phyloP scores from a whole-genome alignment of 2,329 filamentous ascomycete species.

The Tolypocladium sp. region DNA sequence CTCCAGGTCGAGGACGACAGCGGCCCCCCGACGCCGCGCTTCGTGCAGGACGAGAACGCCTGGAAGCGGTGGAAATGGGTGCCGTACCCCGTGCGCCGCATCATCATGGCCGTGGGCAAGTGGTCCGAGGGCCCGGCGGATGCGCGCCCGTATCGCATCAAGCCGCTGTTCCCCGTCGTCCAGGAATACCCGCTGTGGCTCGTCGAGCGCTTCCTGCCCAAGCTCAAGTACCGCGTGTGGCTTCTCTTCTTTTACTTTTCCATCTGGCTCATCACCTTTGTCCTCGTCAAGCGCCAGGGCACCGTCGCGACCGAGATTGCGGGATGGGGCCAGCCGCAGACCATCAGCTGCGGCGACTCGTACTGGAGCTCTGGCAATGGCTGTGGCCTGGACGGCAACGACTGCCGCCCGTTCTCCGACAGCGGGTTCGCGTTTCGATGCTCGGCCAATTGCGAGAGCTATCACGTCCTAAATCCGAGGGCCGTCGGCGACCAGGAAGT shows the following conservation, averaged over 20 bases:
- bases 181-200: conserved; percentile 59
- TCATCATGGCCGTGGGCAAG: conserved; percentile 27
- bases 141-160: conserved; percentile 38
- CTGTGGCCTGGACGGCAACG: conserved; percentile 66
- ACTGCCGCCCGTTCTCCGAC: conserved; percentile 67
- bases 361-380: conserved; percentile 64
- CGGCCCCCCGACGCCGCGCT: conserved; percentile 44
- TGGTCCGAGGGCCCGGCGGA: conserved; percentile 51
- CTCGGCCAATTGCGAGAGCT: conserved; percentile 60
- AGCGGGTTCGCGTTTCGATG: conserved; percentile 66
- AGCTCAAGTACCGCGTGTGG: conserved; percentile 46
- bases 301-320: conserved; percentile 50
- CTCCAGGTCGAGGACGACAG: conserved; percentile 37
- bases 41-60: conserved; percentile 43
- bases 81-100: conserved; percentile 43
- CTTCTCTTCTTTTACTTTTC: conserved; percentile 52
- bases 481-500: conserved; percentile 65
- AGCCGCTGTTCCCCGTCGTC: conserved; percentile 53
- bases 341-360: conserved; percentile 56
- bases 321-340: conserved; percentile 56
- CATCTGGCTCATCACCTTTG: conserved; percentile 62
- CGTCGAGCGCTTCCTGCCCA: conserved; percentile 53
- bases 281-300: conserved; percentile 57
- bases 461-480: conserved; percentile 59
- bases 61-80: conserved; percentile 48